A percentile compares a stretch with the other conserved stretches of the same genome.
These are phyloP conservation scores for Penicillium crustosum DNA, from an alignment of 2,329 filamentous ascomycete genomes.

Conservation along the genomic window DNA sequence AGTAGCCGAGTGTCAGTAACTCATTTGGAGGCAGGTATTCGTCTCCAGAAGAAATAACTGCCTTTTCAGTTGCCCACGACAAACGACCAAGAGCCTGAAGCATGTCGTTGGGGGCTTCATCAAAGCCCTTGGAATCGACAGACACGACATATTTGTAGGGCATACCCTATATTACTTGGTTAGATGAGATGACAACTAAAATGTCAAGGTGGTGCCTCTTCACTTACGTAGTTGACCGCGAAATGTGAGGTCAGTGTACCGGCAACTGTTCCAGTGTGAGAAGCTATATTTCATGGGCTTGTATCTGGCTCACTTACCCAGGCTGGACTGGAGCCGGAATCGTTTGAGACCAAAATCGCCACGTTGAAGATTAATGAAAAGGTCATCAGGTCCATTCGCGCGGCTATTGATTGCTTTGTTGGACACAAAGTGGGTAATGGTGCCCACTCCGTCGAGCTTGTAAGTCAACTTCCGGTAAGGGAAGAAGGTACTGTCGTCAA, in stretches of 20 bases:
- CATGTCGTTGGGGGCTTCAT: slow-evolving; percentile 44
- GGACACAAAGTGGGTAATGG: slow-evolving; percentile 58
- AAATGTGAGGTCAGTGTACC: slow-evolving; percentile 49
- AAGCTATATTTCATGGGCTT: too few relatives aligned
- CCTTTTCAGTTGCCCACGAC: slow-evolving; percentile 53
- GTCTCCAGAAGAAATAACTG: slow-evolving; percentile 32
- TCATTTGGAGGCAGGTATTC: slow-evolving; percentile 53
- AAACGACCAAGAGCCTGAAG: slow-evolving; percentile 50
- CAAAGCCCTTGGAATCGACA: slow-evolving; percentile 47
- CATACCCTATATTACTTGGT: slow-evolving; percentile 46
- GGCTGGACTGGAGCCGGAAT: slow-evolving; percentile 33
- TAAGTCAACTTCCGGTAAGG: slow-evolving; percentile 40
- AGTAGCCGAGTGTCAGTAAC: slow-evolving; percentile 56
- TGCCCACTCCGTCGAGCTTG: slow-evolving; percentile 39
- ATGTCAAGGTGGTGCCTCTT: background rate
- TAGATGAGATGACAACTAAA: background rate
- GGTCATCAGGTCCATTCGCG: slow-evolving; percentile 58
- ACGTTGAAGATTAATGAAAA: slow-evolving; percentile 56
- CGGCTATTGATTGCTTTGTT: slow-evolving; percentile 54
- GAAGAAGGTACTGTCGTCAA: slow-evolving; percentile 31
- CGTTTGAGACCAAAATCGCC: slow-evolving; percentile 50
- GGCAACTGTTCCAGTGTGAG: slow-evolving; percentile 28
- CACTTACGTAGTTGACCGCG: slow-evolving; percentile 48
- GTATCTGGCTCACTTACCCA: slow-evolving; percentile 29
- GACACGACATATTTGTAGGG: slow-evolving; percentile 60